Conservation (phyloP, 176 grass and related monocot species). For the Coix lacrymajobi region DNA sequence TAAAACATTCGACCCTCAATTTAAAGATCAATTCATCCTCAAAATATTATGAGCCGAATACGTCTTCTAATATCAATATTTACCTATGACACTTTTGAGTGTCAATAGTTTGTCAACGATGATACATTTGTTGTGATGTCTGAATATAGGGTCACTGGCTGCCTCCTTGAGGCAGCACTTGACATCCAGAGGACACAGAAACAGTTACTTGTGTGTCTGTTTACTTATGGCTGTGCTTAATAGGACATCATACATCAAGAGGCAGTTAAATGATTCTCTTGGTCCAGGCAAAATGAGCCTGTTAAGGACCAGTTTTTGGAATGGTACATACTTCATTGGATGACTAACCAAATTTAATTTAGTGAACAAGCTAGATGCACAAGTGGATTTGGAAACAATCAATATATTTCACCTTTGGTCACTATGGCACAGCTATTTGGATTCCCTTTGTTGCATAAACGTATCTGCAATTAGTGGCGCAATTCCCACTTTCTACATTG, state of each 20-base stretch:
- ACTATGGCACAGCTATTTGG: background rate
- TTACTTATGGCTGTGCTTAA: background rate
- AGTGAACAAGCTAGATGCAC: background rate
- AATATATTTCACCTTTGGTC: background rate
- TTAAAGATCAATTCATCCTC: no score
- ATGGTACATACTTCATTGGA: conserved; percentile 18
- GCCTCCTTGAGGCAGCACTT: background rate
- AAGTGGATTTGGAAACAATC: background rate
- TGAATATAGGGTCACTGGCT: background rate
- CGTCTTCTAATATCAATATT: no score
- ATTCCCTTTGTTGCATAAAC: background rate
- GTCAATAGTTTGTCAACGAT: background rate
- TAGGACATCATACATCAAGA: background rate
- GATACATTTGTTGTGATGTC: background rate
- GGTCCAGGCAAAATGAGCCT: background rate
- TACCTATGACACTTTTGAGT: no score
- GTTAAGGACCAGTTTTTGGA: background rate
- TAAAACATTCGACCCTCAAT: no score
- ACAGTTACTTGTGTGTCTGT: background rate
- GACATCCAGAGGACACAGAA: background rate
- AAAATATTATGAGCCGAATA: no score
- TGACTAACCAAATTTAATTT: background rate
- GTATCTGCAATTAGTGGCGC: background rate
- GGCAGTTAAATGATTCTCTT: background rate
- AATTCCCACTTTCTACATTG: conserved; percentile 4